These are phyloP conservation scores for Candida patagonica DNA, from an alignment of 805 yeast species.

Conservation along the genomic window DNA sequence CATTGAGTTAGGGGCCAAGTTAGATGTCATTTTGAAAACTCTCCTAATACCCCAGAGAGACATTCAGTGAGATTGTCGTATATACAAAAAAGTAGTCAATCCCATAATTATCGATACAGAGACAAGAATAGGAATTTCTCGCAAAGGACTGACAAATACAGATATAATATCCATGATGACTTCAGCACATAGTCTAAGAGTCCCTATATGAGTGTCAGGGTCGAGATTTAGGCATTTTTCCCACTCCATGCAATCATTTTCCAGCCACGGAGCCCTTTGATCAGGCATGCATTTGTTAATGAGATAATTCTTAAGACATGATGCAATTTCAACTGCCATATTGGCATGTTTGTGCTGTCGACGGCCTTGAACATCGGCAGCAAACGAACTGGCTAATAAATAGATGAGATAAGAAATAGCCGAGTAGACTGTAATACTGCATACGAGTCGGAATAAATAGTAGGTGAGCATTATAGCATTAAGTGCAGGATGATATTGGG, in stretches of 20 bases:
- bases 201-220: slow-evolving; percentile 51
- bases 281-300: slow-evolving; percentile 55
- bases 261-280: slow-evolving; percentile 67
- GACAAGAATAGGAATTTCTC: too few species aligned
- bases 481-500: too few species aligned
- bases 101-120: too few species aligned
- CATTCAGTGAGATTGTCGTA: too few species aligned
- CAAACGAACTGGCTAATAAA: not conserved
- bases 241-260: slow-evolving; percentile 58
- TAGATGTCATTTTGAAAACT: slow-evolving; percentile 2
- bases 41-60: too few species aligned
- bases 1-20: not conserved
- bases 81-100: too few species aligned
- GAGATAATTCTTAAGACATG: slow-evolving; percentile 57
- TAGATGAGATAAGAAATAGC: not conserved
- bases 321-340: slow-evolving; percentile 42
- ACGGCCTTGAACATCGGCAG: not conserved
- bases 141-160: slow-evolving; percentile 59
- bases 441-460: not conserved
- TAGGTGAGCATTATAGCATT: too few species aligned
- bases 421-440: not conserved
- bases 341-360: not conserved
- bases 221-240: slow-evolving; percentile 73
- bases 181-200: slow-evolving; percentile 57
- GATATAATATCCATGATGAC: slow-evolving; percentile 71